phyloP scores from a whole-genome alignment of 768 basidiomycete species.

The Leccinellum albellum region DNA sequence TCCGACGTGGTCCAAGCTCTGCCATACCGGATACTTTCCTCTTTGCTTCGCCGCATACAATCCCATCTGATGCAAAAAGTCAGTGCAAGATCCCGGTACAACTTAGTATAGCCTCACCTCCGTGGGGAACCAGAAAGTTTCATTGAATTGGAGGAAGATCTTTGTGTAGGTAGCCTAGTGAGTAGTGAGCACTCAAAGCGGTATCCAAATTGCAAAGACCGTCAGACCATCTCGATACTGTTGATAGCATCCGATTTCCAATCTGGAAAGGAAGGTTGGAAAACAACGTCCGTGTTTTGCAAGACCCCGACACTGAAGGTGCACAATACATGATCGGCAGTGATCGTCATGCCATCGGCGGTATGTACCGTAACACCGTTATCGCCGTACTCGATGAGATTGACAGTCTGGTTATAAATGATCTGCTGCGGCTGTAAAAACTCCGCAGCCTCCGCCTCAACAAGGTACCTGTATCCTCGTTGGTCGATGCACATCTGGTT shows the following conservation, averaged over 20 bases:
- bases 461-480: conserved; percentile 56
- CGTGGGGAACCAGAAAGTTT: conserved; percentile 57
- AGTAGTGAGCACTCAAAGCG: background rate
- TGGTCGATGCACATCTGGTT: conserved; percentile 57
- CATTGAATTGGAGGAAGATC: conserved; percentile 60
- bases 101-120: conserved; percentile 24
- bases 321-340: conserved; percentile 59
- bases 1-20: conserved; percentile 52
- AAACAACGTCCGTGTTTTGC: conserved; percentile 57
- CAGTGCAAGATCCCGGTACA: background rate
- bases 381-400: conserved; percentile 42
- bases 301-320: conserved; percentile 67
- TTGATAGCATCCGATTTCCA: conserved; percentile 67
- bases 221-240: conserved; percentile 56
- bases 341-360: conserved; percentile 38
- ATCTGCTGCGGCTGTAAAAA: conserved; percentile 50
- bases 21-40: conserved; percentile 67
- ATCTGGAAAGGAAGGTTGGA: conserved; percentile 51
- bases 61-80: conserved; percentile 29
- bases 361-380: conserved; percentile 47
- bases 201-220: background rate
- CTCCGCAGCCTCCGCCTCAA: conserved; percentile 52
- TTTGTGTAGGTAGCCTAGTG: conserved; percentile 60
- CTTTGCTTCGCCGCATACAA: conserved; percentile 56
- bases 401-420: conserved; percentile 49